phyloP scores from a whole-genome alignment of 495 filamentous ascomycete species.

The Aspergillus ostianus region DNA sequence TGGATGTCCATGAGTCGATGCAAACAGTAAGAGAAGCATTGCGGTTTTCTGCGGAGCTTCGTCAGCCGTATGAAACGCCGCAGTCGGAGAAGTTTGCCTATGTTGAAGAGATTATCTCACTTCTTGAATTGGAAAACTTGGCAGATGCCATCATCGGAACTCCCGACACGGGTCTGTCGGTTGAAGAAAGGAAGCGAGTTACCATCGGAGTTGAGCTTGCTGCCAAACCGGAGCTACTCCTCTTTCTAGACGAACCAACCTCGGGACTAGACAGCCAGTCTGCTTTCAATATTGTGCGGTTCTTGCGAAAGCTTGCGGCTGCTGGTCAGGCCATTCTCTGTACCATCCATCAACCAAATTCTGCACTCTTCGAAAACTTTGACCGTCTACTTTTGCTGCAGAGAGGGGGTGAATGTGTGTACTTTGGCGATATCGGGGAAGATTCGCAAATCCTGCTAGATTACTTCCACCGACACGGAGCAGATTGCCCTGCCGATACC shows the following conservation, averaged over 20 bases:
- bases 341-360: constrained; percentile 90
- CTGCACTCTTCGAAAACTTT: constrained; percentile 81
- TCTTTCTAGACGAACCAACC: constrained; percentile 91
- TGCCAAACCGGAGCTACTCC: constrained; percentile 77
- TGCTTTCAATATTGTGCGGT: constrained; percentile 86
- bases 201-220: constrained; percentile 89
- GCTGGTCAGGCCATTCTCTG: constrained; percentile 86
- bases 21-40: constrained; percentile 82
- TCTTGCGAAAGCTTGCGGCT: constrained; percentile 78
- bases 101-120: constrained; percentile 75
- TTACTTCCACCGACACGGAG: constrained; percentile 55
- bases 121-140: constrained; percentile 80
- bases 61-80: constrained; percentile 70
- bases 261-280: constrained; percentile 81
- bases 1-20: constrained; percentile 75
- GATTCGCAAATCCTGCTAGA: constrained; percentile 42
- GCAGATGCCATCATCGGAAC: constrained; percentile 83
- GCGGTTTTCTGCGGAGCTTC: constrained; percentile 76
- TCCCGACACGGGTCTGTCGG: constrained; percentile 73
- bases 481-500: constrained; percentile 51
- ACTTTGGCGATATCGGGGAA: constrained; percentile 66
- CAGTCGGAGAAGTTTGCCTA: constrained; percentile 75
- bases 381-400: constrained; percentile 65
- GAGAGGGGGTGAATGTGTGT: constrained; percentile 62
- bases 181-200: constrained; percentile 88